Percentiles rank a stretch among this genome's conserved stretches.
Conservation (phyloP, 345 rosid genomes). For the Eutrema heterophyllum region DNA sequence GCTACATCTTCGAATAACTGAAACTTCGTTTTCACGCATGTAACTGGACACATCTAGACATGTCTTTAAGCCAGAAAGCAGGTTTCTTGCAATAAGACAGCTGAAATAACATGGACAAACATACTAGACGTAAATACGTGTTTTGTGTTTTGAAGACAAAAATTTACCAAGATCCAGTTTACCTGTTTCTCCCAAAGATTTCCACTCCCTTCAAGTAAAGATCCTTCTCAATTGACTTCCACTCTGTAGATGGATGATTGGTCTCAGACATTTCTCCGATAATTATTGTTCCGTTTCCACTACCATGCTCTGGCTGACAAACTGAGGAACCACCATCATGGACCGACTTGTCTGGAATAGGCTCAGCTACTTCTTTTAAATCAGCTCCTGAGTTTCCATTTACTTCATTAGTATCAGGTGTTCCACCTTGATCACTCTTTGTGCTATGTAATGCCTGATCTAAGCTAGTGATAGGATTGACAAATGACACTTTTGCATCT, state of each 20-base stretch:
- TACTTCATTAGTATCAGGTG: constrained; percentile 14
- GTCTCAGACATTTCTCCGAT: constrained; percentile 36
- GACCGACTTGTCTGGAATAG: constrained; percentile 16
- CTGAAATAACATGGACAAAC: constrained; percentile 39
- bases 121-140: constrained; percentile 3
- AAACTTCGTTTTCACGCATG: constrained; percentile 74
- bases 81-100: constrained; percentile 95
- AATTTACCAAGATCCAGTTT: constrained; percentile 24
- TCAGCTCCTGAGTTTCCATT: constrained; percentile 33
- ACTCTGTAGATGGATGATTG: constrained; percentile 42
- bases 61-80: constrained; percentile 95
- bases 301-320: constrained; percentile 29
- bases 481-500: constrained; percentile 10
- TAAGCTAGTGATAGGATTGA: constrained; percentile 13
- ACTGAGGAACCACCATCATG: constrained; percentile 25
- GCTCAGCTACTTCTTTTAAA: constrained; percentile 28
- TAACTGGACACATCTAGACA: constrained; percentile 79
- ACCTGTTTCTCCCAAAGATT: constrained; percentile 99
- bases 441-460: constrained; percentile 19
- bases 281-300: constrained; percentile 28
- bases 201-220: constrained; percentile 88
- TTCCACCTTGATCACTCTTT: constrained; percentile 19
- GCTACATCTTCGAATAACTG: constrained; percentile 50
- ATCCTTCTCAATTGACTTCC: constrained; percentile 94
- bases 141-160: background rate